A percentile compares a stretch with the other conserved stretches of the same genome.
These are phyloP conservation scores for Pythium pyrilobum DNA, from an alignment of 352 stramenopile genomes.

Conservation along the genomic window DNA sequence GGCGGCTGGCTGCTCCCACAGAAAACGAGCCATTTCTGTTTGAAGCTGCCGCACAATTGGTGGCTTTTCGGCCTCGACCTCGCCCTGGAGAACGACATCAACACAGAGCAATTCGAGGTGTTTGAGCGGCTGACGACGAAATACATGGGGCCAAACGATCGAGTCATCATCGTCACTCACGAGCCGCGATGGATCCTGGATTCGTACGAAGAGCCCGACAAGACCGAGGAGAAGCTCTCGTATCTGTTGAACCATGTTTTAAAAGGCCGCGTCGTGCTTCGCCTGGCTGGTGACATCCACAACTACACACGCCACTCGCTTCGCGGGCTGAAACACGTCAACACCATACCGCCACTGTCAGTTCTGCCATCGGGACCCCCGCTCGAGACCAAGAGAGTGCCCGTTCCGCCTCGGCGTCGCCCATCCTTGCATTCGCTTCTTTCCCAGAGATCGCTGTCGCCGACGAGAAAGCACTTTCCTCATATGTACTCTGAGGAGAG, in stretches of 20 bases:
- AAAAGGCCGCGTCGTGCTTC: conserved; percentile 63
- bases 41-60: conserved; percentile 89
- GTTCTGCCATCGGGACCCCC: neutral
- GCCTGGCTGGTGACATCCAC: conserved; percentile 90
- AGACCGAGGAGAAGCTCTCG: conserved; percentile 71
- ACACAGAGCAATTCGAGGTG: conserved; percentile 91
- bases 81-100: conserved; percentile 90
- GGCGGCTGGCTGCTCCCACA: conserved; percentile 91
- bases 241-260: conserved; percentile 74
- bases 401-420: conserved; percentile 8
- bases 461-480: conserved; percentile 71
- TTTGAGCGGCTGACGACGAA: conserved; percentile 82
- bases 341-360: neutral
- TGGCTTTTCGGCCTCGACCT: conserved; percentile 91
- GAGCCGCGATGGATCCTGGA: conserved; percentile 90
- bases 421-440: conserved; percentile 21
- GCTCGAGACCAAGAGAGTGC: neutral
- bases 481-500: conserved; percentile 52
- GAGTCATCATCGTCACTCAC: conserved; percentile 90
- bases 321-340: conserved; percentile 14
- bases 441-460: conserved; percentile 20
- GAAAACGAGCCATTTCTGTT: conserved; percentile 89
- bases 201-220: conserved; percentile 72
- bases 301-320: conserved; percentile 92
- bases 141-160: conserved; percentile 74